These are phyloP conservation scores for Fraxinus pennsylvanica DNA, from an alignment of 257 asterid genomes.

Conservation along the genomic window DNA sequence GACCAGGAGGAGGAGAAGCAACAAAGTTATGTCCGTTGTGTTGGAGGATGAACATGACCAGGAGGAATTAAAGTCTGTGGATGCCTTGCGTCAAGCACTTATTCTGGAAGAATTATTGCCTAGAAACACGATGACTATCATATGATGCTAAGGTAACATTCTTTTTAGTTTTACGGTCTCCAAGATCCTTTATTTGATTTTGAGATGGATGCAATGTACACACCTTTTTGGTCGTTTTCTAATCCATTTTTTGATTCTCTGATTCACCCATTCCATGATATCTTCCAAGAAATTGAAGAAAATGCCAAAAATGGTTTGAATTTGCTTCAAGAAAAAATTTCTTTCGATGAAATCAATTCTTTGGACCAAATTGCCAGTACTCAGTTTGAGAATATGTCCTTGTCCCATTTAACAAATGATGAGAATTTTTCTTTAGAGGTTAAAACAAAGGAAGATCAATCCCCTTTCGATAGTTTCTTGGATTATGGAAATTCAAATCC, in stretches of 20 bases:
- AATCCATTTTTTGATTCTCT: conserved; percentile 52
- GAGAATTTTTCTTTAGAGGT: conserved; percentile 38
- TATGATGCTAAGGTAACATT: too few species aligned
- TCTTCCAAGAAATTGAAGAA: conserved; percentile 38
- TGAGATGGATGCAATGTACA: too few species aligned
- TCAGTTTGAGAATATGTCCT: conserved; percentile 53
- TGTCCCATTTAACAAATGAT: conserved; percentile 32
- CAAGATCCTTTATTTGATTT: background rate
- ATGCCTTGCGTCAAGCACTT: too few species aligned
- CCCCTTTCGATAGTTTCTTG: conserved; percentile 29
- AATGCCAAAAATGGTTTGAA: background rate
- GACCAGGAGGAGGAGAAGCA: conserved; percentile 53
- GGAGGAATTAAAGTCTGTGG: too few species aligned
- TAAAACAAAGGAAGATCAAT: conserved; percentile 57
- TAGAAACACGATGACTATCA: too few species aligned
- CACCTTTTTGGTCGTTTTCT: conserved; percentile 28
- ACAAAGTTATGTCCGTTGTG: conserved; percentile 63
- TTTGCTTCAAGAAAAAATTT: conserved; percentile 26
- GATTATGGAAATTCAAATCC: conserved; percentile 27
- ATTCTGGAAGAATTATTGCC: too few species aligned
- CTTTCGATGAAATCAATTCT: conserved; percentile 27
- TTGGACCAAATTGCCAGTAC: conserved; percentile 48
- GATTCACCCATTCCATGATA: conserved; percentile 30
- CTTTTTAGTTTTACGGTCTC: too few species aligned
- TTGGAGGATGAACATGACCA: too few species aligned